Evolutionary conservation across 208 protist genomes (phyloP).

Genomic region (Leptomonas seymouri): DNA sequence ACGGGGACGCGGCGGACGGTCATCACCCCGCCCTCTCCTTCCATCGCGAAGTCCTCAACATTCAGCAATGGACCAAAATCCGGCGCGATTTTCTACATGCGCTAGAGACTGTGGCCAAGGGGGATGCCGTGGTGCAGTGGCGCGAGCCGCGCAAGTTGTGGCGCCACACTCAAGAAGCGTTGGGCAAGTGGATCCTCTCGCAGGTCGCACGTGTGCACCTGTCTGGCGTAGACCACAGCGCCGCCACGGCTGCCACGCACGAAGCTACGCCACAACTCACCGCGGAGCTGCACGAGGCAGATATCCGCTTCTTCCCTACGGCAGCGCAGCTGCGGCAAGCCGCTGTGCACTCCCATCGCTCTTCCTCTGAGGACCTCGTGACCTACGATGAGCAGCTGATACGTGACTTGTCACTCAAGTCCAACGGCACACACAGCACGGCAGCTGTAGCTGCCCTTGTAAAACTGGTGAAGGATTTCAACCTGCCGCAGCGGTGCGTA

Average conservation of each 20-base stretch:
- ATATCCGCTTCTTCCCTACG: slow-evolving; percentile 50
- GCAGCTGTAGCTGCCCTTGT: slow-evolving; percentile 41
- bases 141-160: slow-evolving; percentile 82
- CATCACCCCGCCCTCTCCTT: slow-evolving; percentile 72
- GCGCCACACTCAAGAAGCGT: slow-evolving; percentile 84
- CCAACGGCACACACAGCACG: slow-evolving; percentile 42
- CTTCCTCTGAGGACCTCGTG: neutral
- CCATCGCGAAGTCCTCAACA: slow-evolving; percentile 81
- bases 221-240: neutral
- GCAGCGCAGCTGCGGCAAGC: slow-evolving; percentile 20
- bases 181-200: slow-evolving; percentile 89
- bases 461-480: slow-evolving; percentile 50
- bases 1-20: slow-evolving; percentile 35
- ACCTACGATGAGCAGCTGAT: slow-evolving; percentile 87
- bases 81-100: slow-evolving; percentile 68
- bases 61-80: slow-evolving; percentile 68
- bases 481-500: slow-evolving; percentile 55
- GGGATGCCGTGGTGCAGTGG: slow-evolving; percentile 38
- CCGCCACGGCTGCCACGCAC: neutral
- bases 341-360: neutral
- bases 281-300: slow-evolving; percentile 22
- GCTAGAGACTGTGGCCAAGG: slow-evolving; percentile 35
- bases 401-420: slow-evolving; percentile 84
- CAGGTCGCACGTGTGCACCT: slow-evolving; percentile 70
- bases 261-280: neutral